Percentiles rank a stretch among this genome's conserved stretches.
These are phyloP conservation scores for Zygnema circumcarinatum DNA, from an alignment of 139 green algal genomes.

Conservation along the genomic window DNA sequence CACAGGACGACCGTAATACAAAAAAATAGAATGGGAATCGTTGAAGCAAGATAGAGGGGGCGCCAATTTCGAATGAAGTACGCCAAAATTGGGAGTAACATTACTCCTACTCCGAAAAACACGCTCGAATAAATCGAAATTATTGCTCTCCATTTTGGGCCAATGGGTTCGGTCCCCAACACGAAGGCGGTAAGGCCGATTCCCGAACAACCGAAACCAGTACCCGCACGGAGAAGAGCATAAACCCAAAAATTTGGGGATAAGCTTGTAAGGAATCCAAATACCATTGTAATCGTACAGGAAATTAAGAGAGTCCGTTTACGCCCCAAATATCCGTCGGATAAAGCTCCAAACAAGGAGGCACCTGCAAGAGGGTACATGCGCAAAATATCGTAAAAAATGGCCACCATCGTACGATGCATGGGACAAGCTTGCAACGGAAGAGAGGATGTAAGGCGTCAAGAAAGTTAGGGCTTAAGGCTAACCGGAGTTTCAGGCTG, in stretches of 20 bases:
- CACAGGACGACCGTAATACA: not conserved
- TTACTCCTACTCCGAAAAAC: conserved; percentile 9
- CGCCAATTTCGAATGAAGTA: conserved; percentile 14
- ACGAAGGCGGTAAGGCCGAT: conserved; percentile 24
- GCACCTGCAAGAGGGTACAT: conserved; percentile 18
- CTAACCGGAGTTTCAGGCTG: too few relatives aligned
- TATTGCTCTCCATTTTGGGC: not conserved
- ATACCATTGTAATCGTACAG: not conserved
- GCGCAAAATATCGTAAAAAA: too few relatives aligned
- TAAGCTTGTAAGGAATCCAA: conserved; percentile 14
- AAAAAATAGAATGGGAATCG: conserved; percentile 4
- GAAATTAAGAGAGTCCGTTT: not conserved
- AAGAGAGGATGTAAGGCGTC: too few relatives aligned
- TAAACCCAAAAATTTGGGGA: conserved; percentile 17
- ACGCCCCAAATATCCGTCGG: conserved; percentile 15
- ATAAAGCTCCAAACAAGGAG: conserved; percentile 18
- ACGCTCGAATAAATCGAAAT: not conserved
- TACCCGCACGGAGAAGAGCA: not conserved
- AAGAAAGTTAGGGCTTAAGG: too few relatives aligned
- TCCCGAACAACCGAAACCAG: conserved; percentile 17
- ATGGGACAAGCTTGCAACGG: too few relatives aligned
- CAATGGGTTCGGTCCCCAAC: conserved; percentile 26
- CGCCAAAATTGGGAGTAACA: conserved; percentile 13
- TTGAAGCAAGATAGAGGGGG: not conserved
- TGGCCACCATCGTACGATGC: too few relatives aligned